These are phyloP conservation scores for Leccinum subspadiceum DNA, from an alignment of 1,284 basidiomycete genomes.

Conservation along the genomic window DNA sequence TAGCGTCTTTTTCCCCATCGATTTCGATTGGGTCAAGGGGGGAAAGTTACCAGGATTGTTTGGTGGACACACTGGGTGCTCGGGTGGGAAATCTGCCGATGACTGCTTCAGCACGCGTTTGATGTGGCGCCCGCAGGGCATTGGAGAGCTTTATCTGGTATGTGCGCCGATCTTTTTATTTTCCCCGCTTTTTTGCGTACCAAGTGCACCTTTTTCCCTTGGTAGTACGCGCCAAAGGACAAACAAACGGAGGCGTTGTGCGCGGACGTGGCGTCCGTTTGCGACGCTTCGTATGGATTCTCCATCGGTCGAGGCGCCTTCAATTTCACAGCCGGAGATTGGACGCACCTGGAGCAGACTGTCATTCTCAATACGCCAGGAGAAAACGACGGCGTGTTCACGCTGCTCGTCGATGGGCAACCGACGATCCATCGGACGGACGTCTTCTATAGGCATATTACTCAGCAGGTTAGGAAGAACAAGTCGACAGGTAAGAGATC, in stretches of 20 bases:
- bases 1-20: slow-evolving; percentile 53
- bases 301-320: slow-evolving; percentile 42
- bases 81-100: slow-evolving; percentile 46
- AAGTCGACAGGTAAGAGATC: neutral
- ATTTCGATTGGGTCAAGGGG: slow-evolving; percentile 67
- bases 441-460: slow-evolving; percentile 56
- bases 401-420: slow-evolving; percentile 52
- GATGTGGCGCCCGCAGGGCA: slow-evolving; percentile 68
- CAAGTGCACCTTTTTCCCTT: too few relatives aligned
- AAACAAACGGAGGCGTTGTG: slow-evolving; percentile 49
- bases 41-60: slow-evolving; percentile 75
- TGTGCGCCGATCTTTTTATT: slow-evolving; percentile 20
- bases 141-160: slow-evolving; percentile 73
- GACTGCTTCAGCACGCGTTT: slow-evolving; percentile 72
- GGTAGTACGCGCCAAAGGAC: slow-evolving; percentile 32
- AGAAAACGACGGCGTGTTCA: slow-evolving; percentile 49
- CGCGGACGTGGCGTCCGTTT: slow-evolving; percentile 53
- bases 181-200: slow-evolving; percentile 18
- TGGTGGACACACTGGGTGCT: slow-evolving; percentile 65
- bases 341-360: slow-evolving; percentile 66
- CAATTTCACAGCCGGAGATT: slow-evolving; percentile 57
- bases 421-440: slow-evolving; percentile 52
- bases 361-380: slow-evolving; percentile 72
- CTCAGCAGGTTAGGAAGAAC: slow-evolving; percentile 8
- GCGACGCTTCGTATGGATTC: slow-evolving; percentile 63